A percentile compares a stretch with the other conserved stretches of the same genome.
These are phyloP conservation scores for Lolium perenne DNA, from an alignment of 176 grass and related monocot genomes.

Conservation along the genomic window DNA sequence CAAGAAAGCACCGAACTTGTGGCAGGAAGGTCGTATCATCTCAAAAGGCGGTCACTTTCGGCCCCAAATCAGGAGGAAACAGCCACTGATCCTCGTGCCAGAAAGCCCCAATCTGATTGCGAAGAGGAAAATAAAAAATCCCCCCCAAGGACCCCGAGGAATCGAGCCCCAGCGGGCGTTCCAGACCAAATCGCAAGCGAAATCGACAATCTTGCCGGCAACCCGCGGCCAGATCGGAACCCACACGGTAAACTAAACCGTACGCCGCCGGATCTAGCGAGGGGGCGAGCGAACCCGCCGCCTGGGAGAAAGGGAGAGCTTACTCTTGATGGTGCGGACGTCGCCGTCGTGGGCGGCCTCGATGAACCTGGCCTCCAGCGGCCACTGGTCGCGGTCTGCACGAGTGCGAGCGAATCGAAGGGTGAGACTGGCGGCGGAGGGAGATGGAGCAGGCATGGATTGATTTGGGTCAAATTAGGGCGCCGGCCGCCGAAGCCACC, in stretches of 20 bases:
- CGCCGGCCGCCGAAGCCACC: no score
- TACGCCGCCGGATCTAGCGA: not conserved
- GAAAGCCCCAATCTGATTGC: not conserved
- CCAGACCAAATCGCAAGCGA: not conserved
- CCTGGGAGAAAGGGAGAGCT: not conserved
- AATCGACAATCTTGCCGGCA: not conserved
- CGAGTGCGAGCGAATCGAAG: not conserved
- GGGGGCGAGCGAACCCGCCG: not conserved
- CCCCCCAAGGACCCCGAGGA: not conserved
- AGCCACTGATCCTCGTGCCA: not conserved
- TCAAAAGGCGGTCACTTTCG: not conserved
- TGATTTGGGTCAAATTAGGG: not conserved
- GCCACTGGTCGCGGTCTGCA: constrained; percentile 9
- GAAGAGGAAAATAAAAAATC: not conserved
- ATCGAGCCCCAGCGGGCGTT: not conserved
- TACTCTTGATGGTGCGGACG: constrained; percentile 39
- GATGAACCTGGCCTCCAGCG: constrained; percentile 13
- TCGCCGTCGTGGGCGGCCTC: constrained; percentile 19
- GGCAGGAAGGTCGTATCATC: not conserved
- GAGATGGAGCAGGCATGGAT: not conserved
- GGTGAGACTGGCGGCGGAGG: not conserved
- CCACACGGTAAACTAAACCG: not conserved
- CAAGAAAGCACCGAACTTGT: not conserved
- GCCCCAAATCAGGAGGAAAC: not conserved
- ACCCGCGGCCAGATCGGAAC: not conserved